Conservation (phyloP, 2,329 filamentous ascomycete species). For the Pestalotiopsis fici region DNA sequence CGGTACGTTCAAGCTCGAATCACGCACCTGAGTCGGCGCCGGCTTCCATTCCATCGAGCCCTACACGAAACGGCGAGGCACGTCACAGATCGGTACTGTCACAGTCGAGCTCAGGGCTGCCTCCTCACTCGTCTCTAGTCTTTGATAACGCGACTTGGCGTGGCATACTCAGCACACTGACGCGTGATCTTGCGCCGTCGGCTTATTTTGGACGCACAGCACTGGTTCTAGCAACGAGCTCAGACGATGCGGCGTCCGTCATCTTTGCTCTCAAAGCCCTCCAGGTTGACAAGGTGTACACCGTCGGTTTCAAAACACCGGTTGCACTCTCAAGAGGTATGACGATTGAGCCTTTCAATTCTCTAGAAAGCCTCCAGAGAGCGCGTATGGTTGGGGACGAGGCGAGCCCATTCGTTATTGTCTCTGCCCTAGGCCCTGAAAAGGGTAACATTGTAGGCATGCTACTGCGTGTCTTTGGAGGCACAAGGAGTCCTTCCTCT, state of each 20-base stretch:
- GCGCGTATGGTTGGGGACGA: constrained; percentile 50
- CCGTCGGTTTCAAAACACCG: constrained; percentile 75
- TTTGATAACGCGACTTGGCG: constrained; percentile 87
- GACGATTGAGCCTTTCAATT: constrained; percentile 78
- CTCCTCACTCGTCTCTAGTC: constrained; percentile 59
- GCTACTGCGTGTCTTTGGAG: constrained; percentile 71
- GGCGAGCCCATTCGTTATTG: constrained; percentile 74
- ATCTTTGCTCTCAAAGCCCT: constrained; percentile 79
- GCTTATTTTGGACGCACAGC: constrained; percentile 77
- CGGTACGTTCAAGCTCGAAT: constrained; percentile 56
- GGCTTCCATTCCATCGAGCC: constrained; percentile 49
- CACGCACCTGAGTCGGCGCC: constrained; percentile 45
- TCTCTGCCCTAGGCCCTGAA: constrained; percentile 76
- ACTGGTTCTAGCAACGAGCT: constrained; percentile 71
- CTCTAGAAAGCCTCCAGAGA: constrained; percentile 63
- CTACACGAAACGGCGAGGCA: constrained; percentile 36
- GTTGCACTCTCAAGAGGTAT: constrained; percentile 64
- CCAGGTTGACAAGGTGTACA: constrained; percentile 78
- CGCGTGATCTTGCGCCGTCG: constrained; percentile 78
- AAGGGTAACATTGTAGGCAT: constrained; percentile 80
- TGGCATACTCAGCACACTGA: constrained; percentile 79
- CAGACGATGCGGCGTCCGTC: constrained; percentile 75
- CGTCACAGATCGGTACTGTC: constrained; percentile 10
- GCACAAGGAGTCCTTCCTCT: constrained; percentile 30
- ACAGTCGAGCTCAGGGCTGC: constrained; percentile 30